A percentile compares a stretch with the other conserved stretches of the same genome.
Evolutionary conservation across 495 filamentous ascomycete species (phyloP).

Genomic region (Xylaria sp.): DNA sequence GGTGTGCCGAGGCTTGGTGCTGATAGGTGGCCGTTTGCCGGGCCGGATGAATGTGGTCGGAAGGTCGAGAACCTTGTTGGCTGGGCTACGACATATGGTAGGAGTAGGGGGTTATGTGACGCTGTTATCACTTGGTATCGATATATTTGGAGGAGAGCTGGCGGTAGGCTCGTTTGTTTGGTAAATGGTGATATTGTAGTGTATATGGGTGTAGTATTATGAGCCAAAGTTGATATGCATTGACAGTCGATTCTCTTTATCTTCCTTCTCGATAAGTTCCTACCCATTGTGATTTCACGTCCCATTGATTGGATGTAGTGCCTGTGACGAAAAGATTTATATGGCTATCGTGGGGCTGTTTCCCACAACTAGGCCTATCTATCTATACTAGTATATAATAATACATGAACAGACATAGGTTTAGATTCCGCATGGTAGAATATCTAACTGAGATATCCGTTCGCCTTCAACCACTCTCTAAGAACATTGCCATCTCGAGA

Average conservation of each 20-base stretch:
- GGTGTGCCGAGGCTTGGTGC: not conserved
- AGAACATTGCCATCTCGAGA: conserved; percentile 71
- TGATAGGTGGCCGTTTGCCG: not conserved
- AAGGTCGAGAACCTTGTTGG: not conserved
- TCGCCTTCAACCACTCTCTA: conserved; percentile 72
- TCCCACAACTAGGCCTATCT: not conserved
- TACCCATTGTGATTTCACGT: not conserved
- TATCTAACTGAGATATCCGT: conserved; percentile 58
- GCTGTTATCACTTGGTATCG: not conserved
- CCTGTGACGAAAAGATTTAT: not conserved
- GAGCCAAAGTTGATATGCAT: not conserved
- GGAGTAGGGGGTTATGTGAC: not conserved
- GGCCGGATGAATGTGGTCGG: not conserved
- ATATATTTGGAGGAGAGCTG: not conserved
- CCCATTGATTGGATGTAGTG: not conserved
- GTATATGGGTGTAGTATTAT: not conserved
- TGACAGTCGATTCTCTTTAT: not conserved
- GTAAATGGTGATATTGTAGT: not conserved
- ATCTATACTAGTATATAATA: conserved; percentile 1
- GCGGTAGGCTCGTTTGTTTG: not conserved
- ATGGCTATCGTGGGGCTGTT: not conserved
- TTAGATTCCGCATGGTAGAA: not conserved
- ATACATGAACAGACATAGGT: not conserved
- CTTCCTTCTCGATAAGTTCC: not conserved
- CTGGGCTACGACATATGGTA: not conserved